A percentile compares a stretch with the other conserved stretches of the same genome.
These are phyloP conservation scores for Plantago major DNA, from an alignment of 257 asterid genomes.

Conservation along the genomic window DNA sequence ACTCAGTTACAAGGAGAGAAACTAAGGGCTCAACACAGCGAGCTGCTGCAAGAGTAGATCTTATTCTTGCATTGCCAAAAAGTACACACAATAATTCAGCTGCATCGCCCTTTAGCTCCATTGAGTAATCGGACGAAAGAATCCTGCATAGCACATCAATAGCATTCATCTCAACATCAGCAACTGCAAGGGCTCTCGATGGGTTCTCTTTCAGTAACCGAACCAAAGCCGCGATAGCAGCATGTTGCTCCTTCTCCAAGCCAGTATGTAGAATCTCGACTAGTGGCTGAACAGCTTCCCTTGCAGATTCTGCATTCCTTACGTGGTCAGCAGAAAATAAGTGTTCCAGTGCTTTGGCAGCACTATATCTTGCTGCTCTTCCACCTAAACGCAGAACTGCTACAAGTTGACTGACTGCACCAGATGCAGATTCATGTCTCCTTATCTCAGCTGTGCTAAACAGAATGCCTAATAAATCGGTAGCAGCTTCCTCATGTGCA, in stretches of 20 bases:
- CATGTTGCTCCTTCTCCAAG: constrained; percentile 97
- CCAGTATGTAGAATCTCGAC: constrained; percentile 91
- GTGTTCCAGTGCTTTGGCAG: constrained; percentile 95
- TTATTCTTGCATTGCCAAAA: constrained; percentile 80
- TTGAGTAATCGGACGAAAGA: constrained; percentile 74
- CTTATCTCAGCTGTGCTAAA: constrained; percentile 95
- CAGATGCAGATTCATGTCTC: constrained; percentile 93
- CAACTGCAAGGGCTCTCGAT: constrained; percentile 89
- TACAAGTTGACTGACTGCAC: constrained; percentile 92
- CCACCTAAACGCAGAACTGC: constrained; percentile 98
- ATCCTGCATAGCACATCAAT: constrained; percentile 86
- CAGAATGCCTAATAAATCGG: constrained; percentile 89
- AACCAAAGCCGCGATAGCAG: constrained; percentile 94
- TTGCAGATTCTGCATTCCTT: constrained; percentile 86
- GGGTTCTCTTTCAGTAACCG: constrained; percentile 85
- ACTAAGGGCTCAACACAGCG: constrained; percentile 95
- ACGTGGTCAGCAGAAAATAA: constrained; percentile 94
- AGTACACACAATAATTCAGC: constrained; percentile 88
- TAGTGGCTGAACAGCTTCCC: constrained; percentile 97
- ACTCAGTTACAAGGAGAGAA: constrained; percentile 76
- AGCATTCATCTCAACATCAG: constrained; percentile 95
- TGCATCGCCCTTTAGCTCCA: constrained; percentile 96
- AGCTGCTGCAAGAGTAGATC: constrained; percentile 93
- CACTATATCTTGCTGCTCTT: constrained; percentile 93
- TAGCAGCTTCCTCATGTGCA: constrained; percentile 97